Evolutionary conservation across 2,329 filamentous ascomycete genomes (phyloP).

Genomic region (Didymella pomorum): DNA sequence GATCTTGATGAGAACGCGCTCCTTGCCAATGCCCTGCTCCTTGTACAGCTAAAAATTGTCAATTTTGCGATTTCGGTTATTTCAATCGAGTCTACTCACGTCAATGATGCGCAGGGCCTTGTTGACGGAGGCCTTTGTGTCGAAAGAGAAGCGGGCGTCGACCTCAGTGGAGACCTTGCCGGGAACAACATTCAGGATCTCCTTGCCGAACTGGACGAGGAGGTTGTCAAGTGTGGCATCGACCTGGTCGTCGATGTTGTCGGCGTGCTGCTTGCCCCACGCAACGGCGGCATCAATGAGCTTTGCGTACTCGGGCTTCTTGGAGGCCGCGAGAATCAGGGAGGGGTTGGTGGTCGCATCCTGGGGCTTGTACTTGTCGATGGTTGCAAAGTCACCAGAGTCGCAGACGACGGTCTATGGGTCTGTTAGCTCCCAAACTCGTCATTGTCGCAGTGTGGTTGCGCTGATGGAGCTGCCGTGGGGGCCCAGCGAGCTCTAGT

Average conservation of each 20-base stretch:
- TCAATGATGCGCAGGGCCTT: constrained; percentile 98
- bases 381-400: constrained; percentile 85
- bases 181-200: constrained; percentile 96
- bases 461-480: constrained; percentile 10
- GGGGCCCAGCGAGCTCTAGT: constrained; percentile 28
- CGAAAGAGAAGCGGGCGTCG: constrained; percentile 94
- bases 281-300: constrained; percentile 85
- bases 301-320: constrained; percentile 95
- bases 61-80: constrained; percentile 16
- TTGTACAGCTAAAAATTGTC: constrained; percentile 80
- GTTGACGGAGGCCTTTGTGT: constrained; percentile 87
- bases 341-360: constrained; percentile 99
- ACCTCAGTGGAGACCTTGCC: constrained; percentile 99
- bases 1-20: constrained; percentile 97
- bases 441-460: not conserved
- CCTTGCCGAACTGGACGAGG: constrained; percentile 95
- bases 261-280: constrained; percentile 80
- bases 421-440: constrained; percentile 19
- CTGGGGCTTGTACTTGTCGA: constrained; percentile 99
- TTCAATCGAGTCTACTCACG: constrained; percentile 61
- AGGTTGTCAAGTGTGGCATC: constrained; percentile 91
- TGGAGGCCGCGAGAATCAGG: constrained; percentile 95
- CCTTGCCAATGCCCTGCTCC: constrained; percentile 87
- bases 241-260: constrained; percentile 78
- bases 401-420: constrained; percentile 90